Conservation (phyloP, 2,329 filamentous ascomycete species). For the Botrytis fragariae region DNA sequence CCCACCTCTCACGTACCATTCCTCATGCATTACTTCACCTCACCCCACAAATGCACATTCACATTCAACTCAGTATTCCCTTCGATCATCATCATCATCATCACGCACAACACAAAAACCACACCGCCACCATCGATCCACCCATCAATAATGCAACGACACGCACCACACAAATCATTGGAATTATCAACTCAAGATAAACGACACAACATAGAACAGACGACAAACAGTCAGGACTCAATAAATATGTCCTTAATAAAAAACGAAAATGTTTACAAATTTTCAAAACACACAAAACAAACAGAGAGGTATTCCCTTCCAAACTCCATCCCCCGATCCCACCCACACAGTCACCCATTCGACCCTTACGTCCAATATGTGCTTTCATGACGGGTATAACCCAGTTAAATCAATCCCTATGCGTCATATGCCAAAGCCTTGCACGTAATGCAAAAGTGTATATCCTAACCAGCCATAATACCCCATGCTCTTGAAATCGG, state of each 20-base stretch:
- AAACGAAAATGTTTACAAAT: not conserved
- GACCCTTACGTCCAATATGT: not conserved
- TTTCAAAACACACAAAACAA: not conserved
- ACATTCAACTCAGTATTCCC: not conserved
- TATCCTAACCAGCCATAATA: slow-evolving; percentile 14
- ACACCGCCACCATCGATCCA: not conserved
- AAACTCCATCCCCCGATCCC: slow-evolving; percentile 3
- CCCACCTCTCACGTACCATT: not conserved
- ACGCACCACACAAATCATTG: not conserved
- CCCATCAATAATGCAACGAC: not conserved
- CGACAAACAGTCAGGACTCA: not conserved
- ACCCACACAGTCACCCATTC: not conserved
- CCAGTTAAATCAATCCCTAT: not conserved
- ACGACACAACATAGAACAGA: not conserved
- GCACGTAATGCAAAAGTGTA: slow-evolving; percentile 13
- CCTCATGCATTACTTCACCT: not conserved
- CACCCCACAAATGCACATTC: not conserved
- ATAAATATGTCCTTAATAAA: not conserved
- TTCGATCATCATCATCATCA: not conserved
- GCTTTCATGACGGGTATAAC: not conserved
- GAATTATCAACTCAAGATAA: not conserved
- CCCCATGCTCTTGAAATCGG: not conserved
- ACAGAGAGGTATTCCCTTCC: slow-evolving; percentile 5
- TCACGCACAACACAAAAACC: not conserved
- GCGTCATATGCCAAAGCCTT: slow-evolving; percentile 16